Evolutionary conservation across 1,284 basidiomycete species (phyloP), one percentile per base, ranked within the genome.

Genomic region (Cryptococcus deneoformans): DNA sequence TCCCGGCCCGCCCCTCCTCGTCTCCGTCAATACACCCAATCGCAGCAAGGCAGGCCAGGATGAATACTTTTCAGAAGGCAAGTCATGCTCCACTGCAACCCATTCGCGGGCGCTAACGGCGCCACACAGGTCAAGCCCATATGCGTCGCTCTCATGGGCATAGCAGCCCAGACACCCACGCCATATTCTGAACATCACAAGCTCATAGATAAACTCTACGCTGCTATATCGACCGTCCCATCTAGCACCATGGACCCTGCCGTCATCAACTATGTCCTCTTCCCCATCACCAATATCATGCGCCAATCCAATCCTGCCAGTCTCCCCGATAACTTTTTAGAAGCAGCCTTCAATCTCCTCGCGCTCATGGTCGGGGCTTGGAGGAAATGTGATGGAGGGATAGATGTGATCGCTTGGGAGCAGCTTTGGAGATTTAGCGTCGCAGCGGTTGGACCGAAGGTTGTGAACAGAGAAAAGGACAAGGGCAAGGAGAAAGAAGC

Each of bases 201-300:
- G 2, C 80, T 87, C 3, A 79, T 93, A 51, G 75, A 80, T 8
- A 72, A 82, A 6, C 80, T 94, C 14, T 70, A 81, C 46, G 61
- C 65, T 1, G 75, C 77, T 5, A 79, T 92, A 48, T 68, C 72
- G 16, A 77, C 80, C 11, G 70, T 84, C 10, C 77, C 80, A 1
- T 63, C 75, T 20, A 57, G 69, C 3, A 63, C 69, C 4, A 81
- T 92, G 38, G 80, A 82, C 1, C 72, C 83, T 0, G 82, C 83
- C n/a, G 80, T 92, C 44, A 84, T 91, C 47, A 87, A 87, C 53
- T 97, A 96, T 75, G 79, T 86, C 38, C 89, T 93, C 77, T 89
- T 91, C 65, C 93, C 93, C 1, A 72, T 96, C 55, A 90, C 90
- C 0, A 84, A 86, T 34, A 84, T 94, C 50, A 81, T 96, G 24